Percentiles rank a stretch among this genome's conserved stretches.
Evolutionary conservation across 257 asterid species (phyloP).

Genomic region (Mentha longifolia): DNA sequence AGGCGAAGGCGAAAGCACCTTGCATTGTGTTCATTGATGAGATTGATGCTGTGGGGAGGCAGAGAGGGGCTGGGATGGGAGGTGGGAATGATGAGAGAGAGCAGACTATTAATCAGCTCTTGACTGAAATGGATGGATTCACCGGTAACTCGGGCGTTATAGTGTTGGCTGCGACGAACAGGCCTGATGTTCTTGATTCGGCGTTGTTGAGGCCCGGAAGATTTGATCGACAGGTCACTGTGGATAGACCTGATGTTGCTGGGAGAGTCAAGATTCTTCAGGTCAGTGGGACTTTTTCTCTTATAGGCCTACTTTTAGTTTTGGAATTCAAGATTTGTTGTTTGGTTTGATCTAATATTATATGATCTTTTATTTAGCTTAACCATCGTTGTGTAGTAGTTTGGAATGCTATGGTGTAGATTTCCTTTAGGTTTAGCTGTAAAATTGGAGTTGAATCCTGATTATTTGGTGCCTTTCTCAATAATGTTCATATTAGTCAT

Average conservation of each 20-base stretch:
- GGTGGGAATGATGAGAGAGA: constrained; percentile 99
- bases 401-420: neutral
- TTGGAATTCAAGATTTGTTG: neutral
- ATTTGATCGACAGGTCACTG: constrained; percentile 94
- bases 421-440: neutral
- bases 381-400: neutral
- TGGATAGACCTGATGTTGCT: constrained; percentile 97
- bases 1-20: constrained; percentile 93
- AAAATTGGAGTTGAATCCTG: neutral
- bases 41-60: constrained; percentile 98
- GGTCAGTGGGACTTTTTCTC: constrained; percentile 49
- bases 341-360: neutral
- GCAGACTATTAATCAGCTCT: constrained; percentile 95
- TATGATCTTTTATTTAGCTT: neutral
- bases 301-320: neutral
- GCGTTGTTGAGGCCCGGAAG: constrained; percentile 97
- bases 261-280: constrained; percentile 95
- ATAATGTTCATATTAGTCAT: neutral
- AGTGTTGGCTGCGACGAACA: constrained; percentile 90
- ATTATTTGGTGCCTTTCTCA: neutral
- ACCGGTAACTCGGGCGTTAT: constrained; percentile 93
- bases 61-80: constrained; percentile 93
- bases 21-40: constrained; percentile 98
- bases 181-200: constrained; percentile 98
- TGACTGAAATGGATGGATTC: constrained; percentile 99